These are phyloP conservation scores for Gracilaria vermiculophylla DNA, from an alignment of 23 red algal genomes.

Conservation along the genomic window DNA sequence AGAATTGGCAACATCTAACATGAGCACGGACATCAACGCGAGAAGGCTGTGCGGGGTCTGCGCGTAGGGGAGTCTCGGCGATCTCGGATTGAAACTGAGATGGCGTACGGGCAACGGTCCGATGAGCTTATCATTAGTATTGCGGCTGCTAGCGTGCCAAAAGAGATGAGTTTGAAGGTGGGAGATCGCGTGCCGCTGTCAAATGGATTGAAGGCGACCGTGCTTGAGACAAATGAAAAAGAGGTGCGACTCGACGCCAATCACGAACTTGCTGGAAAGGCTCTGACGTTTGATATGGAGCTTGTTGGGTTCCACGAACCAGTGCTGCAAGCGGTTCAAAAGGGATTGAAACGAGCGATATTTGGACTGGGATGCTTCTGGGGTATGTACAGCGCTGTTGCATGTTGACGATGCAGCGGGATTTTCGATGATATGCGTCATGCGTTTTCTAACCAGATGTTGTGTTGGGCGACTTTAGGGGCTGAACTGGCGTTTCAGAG, in stretches of 20 bases:
- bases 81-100: slow-evolving; percentile 29
- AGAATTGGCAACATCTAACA: background rate
- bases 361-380: slow-evolving; percentile 82
- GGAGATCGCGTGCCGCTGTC: slow-evolving; percentile 51
- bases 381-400: slow-evolving; percentile 55
- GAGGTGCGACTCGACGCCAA: slow-evolving; percentile 64
- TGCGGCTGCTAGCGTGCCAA: background rate
- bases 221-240: slow-evolving; percentile 33
- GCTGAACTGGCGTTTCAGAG: slow-evolving; percentile 67
- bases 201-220: slow-evolving; percentile 42
- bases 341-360: slow-evolving; percentile 34
- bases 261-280: slow-evolving; percentile 72
- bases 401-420: too few species aligned
- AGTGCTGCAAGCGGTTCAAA: background rate
- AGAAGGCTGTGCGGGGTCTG: slow-evolving; percentile 60
- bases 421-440: too few species aligned
- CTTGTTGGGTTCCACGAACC: slow-evolving; percentile 55
- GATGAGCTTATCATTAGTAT: slow-evolving; percentile 59
- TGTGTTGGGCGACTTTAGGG: background rate
- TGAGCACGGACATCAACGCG: background rate
- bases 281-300: slow-evolving; percentile 77
- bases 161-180: slow-evolving; percentile 22
- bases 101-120: slow-evolving; percentile 51
- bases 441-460: background rate
- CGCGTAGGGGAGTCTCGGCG: slow-evolving; percentile 42